Base-by-base conservation (phyloP, 1,284 basidiomycete species). In the Apiotrichum veenhuisii region DNA sequence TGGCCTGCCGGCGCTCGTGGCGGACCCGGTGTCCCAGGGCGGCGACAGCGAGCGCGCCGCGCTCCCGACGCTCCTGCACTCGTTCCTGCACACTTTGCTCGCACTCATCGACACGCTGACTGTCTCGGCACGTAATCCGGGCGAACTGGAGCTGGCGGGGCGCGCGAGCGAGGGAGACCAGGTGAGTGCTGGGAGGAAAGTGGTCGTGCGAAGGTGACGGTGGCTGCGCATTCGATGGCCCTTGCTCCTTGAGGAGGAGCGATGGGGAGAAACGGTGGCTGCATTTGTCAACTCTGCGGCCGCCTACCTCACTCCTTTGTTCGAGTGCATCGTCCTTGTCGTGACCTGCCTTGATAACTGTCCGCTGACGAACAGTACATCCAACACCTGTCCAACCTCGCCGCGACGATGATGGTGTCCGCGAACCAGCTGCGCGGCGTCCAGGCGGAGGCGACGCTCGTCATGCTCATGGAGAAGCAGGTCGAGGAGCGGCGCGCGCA, bases 391-490 rank as follows among this genome's bases (percentile, higher is more conserved):
- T 66, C 63, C 1, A 74, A 76, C 54, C 57, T 76, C 11, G 65
- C 71, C 0, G 72, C 72, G 15, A 72, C 64, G 2, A 72, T 75
- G 69, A 75, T 75, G 70, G 66, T 75, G 0, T 57, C 69, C 7
- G 67, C 68, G 2, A 75, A 75, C 50, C 69, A 72, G 59, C 64
- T 71, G 4, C 59, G 73, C 3, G 62, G 65, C 7, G 63, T 70
- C 4, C 73, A 75, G 67, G 72, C 72, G 38, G 73, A 75, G 43
- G 63, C 68, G 26, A 74, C 73, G n/a, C 58, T 75, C 20, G 69
- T 74, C 12, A 55, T 75, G 59, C 59, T 75, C 27, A 69, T 75
- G 67, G 72, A 75, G 62, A 71, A 68, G 55, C 72, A 74, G 53
- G 50, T 74, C 15, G 64, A 58, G 14, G 67, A 66, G 54, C 51